Conservation (phyloP, 805 yeast species). For the Saccharomyces jurei region DNA sequence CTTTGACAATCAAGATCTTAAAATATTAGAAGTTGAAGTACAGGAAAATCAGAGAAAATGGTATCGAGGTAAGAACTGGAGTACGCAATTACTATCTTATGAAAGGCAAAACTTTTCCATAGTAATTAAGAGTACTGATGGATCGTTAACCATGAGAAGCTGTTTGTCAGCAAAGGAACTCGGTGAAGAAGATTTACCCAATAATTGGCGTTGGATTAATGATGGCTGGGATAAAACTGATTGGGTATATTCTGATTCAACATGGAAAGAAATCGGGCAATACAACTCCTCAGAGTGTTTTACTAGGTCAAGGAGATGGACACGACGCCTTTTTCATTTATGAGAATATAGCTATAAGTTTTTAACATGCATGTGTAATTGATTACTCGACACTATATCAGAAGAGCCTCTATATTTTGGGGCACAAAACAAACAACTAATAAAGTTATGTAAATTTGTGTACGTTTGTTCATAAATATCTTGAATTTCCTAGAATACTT, state of each 20-base stretch:
- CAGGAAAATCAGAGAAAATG: constrained; percentile 28
- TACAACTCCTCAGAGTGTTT: constrained; percentile 20
- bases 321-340: constrained; percentile 13
- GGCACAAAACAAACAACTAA: not conserved
- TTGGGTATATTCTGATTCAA: constrained; percentile 23
- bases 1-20: constrained; percentile 2
- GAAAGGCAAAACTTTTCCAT: constrained; percentile 18
- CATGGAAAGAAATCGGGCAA: constrained; percentile 21
- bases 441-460: not conserved
- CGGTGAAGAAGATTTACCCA: constrained; percentile 10
- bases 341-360: not conserved
- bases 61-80: constrained; percentile 19
- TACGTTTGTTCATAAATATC: not conserved
- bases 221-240: constrained; percentile 19
- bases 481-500: not conserved
- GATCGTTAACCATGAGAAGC: not conserved
- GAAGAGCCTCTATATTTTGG: not conserved
- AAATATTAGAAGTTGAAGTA: constrained; percentile 18
- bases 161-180: constrained; percentile 17
- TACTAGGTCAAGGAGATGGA: constrained; percentile 24
- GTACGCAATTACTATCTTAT: constrained; percentile 15
- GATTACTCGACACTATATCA: not conserved
- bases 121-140: not conserved
- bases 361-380: not conserved
- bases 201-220: constrained; percentile 26